Evolutionary conservation across 768 basidiomycete genomes (phyloP).

Genomic region (Tulasnella sp.): DNA sequence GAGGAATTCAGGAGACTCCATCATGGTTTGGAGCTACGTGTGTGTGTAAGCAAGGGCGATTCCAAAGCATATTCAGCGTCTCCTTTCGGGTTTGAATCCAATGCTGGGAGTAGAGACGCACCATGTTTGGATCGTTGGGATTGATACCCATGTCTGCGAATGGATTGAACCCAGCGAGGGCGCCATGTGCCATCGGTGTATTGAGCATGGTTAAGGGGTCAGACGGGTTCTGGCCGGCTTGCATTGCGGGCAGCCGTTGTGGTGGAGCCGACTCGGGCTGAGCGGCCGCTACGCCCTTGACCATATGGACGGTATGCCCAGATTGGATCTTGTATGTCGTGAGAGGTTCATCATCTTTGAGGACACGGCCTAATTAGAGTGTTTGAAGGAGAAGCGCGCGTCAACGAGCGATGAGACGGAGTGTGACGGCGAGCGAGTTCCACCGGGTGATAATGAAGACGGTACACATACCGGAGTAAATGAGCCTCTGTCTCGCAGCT

Average conservation of each 20-base stretch:
- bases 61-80: no score
- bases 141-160: constrained; percentile 88
- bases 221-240: constrained; percentile 78
- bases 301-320: constrained; percentile 85
- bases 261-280: constrained; percentile 29
- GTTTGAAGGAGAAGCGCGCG: not conserved
- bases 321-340: constrained; percentile 81
- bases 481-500: constrained; percentile 79
- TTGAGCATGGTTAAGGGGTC: constrained; percentile 82
- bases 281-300: constrained; percentile 61
- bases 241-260: constrained; percentile 73
- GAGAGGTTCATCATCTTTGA: constrained; percentile 78
- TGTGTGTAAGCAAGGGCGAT: not conserved
- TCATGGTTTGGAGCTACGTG: constrained; percentile 64
- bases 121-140: constrained; percentile 89
- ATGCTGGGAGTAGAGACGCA: constrained; percentile 28
- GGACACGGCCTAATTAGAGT: constrained; percentile 45
- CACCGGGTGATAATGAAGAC: not conserved
- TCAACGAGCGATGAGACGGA: not conserved
- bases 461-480: constrained; percentile 65
- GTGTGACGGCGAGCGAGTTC: no score
- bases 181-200: constrained; percentile 61
- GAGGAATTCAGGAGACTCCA: constrained; percentile 74
- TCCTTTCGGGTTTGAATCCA: no score
- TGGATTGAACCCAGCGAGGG: constrained; percentile 81